Conservation (phyloP, 176 grass and related monocot species). For the Phyllostachys edulis region DNA sequence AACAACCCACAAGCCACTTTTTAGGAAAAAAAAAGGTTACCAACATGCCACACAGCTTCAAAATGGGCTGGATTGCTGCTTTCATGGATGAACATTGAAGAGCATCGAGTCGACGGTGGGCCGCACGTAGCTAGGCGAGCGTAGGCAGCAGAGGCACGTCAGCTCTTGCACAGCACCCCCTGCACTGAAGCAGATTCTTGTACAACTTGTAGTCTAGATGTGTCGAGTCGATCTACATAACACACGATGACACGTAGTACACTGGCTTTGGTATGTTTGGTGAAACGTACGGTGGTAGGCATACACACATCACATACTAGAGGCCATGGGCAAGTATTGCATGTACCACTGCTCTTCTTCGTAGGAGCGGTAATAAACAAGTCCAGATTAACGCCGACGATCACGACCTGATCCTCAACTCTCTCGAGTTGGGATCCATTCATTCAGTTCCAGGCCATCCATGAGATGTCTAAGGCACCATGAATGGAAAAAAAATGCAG, state of each 20-base stretch:
- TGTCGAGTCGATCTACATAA: neutral
- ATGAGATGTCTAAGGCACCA: neutral
- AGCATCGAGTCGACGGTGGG: constrained; percentile 9
- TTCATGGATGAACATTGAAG: neutral
- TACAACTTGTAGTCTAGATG: neutral
- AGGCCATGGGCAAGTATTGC: neutral
- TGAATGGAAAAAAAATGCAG: neutral
- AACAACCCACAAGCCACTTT: too few species aligned
- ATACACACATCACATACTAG: neutral
- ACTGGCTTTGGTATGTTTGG: neutral
- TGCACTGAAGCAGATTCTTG: neutral
- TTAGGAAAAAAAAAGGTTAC: too few species aligned
- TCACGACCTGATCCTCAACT: neutral
- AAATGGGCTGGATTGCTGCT: neutral
- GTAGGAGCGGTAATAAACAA: neutral
- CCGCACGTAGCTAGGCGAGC: neutral
- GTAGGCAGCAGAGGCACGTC: neutral
- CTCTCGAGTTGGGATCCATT: neutral
- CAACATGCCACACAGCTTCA: too few species aligned
- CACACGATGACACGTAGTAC: neutral
- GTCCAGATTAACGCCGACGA: neutral
- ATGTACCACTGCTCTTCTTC: neutral
- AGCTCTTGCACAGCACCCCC: neutral
- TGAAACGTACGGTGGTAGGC: neutral
- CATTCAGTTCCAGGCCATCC: neutral